These are phyloP conservation scores for Acorus gramineus DNA, from an alignment of 106 monocot species.

Conservation along the genomic window DNA sequence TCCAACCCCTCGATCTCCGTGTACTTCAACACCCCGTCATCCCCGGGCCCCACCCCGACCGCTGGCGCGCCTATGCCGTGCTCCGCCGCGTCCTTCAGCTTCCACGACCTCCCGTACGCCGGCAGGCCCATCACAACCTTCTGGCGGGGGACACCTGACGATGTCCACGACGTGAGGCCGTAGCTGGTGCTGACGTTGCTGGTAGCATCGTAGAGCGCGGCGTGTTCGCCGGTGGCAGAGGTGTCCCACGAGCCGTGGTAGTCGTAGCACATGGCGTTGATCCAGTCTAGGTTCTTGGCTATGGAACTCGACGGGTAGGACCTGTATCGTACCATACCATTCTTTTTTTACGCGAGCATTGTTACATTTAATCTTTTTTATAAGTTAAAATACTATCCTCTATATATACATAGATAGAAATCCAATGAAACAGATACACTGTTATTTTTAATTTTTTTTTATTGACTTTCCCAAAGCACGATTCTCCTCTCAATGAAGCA, in stretches of 20 bases:
- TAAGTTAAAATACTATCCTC: too few species aligned
- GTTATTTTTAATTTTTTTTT: too few species aligned
- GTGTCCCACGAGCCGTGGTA: slow-evolving; percentile 6
- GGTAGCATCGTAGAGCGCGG: slow-evolving; percentile 9
- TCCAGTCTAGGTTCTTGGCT: slow-evolving; percentile 6
- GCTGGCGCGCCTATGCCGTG: slow-evolving; percentile 19
- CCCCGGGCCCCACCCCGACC: not conserved
- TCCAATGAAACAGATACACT: too few species aligned
- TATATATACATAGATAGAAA: too few species aligned
- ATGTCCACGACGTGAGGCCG: slow-evolving; percentile 7
- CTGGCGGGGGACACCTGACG: not conserved
- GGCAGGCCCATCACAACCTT: slow-evolving; percentile 13
- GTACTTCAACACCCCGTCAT: slow-evolving; percentile 5
- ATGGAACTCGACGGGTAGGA: slow-evolving; percentile 4
- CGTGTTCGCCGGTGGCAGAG: slow-evolving; percentile 2
- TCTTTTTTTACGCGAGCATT: slow-evolving; percentile 9
- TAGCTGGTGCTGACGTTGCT: slow-evolving; percentile 5
- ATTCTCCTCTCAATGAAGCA: too few species aligned
- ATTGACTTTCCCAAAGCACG: too few species aligned
- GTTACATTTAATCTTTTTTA: too few species aligned
- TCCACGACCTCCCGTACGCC: slow-evolving; percentile 15
- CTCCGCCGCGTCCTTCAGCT: not conserved
- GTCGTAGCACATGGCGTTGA: slow-evolving; percentile 26
- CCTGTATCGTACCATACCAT: slow-evolving; percentile 6
- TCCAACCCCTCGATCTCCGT: slow-evolving; percentile 4